Evolutionary conservation across 1,284 basidiomycete genomes (phyloP).

Genomic region (Moniliophthora roreri): DNA sequence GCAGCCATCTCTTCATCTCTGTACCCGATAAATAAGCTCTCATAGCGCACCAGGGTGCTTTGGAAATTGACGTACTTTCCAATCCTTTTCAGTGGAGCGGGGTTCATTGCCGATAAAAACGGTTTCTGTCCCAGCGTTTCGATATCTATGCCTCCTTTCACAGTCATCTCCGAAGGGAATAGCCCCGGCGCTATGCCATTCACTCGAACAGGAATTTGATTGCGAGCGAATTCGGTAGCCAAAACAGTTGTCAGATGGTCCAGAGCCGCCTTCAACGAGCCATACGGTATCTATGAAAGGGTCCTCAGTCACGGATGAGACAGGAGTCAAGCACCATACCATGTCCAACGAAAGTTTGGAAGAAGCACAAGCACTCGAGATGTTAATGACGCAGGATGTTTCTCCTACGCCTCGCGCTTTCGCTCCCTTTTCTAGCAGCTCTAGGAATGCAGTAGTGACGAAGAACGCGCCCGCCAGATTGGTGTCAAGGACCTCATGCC

Average conservation of each 20-base stretch:
- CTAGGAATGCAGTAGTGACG: constrained; percentile 8
- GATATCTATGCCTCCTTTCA: background rate
- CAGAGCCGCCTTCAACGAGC: constrained; percentile 41
- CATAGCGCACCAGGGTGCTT: background rate
- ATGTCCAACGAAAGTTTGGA: constrained; percentile 40
- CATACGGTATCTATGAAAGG: constrained; percentile 7
- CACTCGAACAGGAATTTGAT: constrained; percentile 43
- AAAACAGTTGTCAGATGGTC: constrained; percentile 48
- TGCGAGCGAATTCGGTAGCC: constrained; percentile 46
- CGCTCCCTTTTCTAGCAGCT: constrained; percentile 8
- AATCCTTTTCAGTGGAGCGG: background rate
- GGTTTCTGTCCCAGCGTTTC: background rate
- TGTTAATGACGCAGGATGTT: constrained; percentile 43
- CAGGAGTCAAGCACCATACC: background rate
- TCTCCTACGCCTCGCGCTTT: constrained; percentile 16
- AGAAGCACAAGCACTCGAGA: constrained; percentile 44
- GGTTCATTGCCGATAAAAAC: background rate
- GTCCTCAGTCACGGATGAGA: background rate
- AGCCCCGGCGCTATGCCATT: constrained; percentile 45
- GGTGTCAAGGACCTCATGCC: constrained; percentile 3
- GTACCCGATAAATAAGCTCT: background rate
- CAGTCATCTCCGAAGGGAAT: constrained; percentile 42
- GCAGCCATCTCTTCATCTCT: constrained; percentile 29
- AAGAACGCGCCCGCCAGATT: constrained; percentile 7
- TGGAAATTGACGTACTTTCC: background rate